These are phyloP conservation scores for Cucumis hystrix DNA, from an alignment of 306 rosid genomes.

Conservation along the genomic window DNA sequence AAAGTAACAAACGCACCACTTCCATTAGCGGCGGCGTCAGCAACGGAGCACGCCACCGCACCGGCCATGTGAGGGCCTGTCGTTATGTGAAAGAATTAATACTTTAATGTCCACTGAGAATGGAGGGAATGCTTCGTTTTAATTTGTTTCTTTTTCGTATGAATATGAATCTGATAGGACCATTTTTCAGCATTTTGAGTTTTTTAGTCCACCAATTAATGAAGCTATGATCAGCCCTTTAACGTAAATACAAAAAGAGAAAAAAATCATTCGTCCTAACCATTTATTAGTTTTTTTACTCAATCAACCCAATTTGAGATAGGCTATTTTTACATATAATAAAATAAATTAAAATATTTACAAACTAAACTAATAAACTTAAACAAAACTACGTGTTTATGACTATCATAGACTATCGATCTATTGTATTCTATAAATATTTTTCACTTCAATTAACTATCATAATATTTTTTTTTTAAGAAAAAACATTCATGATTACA, in stretches of 20 bases:
- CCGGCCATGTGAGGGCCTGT: conserved; percentile 49
- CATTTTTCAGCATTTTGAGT: background rate
- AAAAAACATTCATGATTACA: no score
- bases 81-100: conserved; percentile 13
- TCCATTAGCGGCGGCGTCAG: conserved; percentile 10
- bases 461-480: no score
- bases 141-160: background rate
- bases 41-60: conserved; percentile 19
- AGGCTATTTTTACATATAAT: no score
- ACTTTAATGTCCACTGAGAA: conserved; percentile 1
- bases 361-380: no score
- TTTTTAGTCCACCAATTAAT: background rate
- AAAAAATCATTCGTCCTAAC: background rate
- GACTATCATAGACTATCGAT: no score
- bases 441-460: no score
- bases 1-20: conserved; percentile 51
- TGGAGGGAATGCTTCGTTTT: background rate
- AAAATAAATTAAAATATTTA: no score
- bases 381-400: no score
- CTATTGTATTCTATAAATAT: no score
- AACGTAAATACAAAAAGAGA: background rate
- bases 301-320: no score
- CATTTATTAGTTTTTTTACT: background rate
- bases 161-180: background rate
- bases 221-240: background rate